These are phyloP conservation scores for Eimeria necatrix DNA, from an alignment of 169 alveolate genomes.

Conservation along the genomic window DNA sequence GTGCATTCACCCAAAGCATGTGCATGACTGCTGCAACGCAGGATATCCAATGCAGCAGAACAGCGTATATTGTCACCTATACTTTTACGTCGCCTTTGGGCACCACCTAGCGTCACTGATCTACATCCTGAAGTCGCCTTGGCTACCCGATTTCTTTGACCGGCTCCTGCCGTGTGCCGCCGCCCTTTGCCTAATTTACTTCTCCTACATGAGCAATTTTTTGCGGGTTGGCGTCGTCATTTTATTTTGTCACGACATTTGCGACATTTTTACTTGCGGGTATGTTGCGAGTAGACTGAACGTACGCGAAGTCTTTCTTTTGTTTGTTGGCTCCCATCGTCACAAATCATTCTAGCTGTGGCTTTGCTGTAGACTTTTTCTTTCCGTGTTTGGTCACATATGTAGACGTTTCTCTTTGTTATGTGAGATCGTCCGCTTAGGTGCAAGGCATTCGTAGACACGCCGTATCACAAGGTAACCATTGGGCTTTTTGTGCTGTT, in stretches of 20 bases:
- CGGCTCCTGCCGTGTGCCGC: constrained; percentile 84
- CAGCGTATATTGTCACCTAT: constrained; percentile 81
- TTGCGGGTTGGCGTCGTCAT: constrained; percentile 86
- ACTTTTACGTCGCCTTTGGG: constrained; percentile 86
- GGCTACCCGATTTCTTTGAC: constrained; percentile 86
- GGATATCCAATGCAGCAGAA: constrained; percentile 86
- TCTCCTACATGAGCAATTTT: constrained; percentile 86
- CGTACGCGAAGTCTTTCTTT: neutral
- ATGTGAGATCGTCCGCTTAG: constrained; percentile 76
- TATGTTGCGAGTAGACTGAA: constrained; percentile 23
- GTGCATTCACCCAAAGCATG: neutral
- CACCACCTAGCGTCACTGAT: constrained; percentile 83
- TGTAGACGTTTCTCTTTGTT: neutral
- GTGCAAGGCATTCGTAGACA: constrained; percentile 88
- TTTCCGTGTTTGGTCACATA: neutral
- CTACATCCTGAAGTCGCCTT: constrained; percentile 81
- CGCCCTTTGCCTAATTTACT: constrained; percentile 85
- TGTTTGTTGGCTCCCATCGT: neutral
- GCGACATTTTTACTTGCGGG: constrained; percentile 88
- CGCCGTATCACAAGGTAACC: constrained; percentile 84
- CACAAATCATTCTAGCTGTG: neutral
- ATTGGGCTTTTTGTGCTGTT: constrained; percentile 84
- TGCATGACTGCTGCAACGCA: constrained; percentile 13
- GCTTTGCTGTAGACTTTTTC: neutral
- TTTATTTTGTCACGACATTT: constrained; percentile 86